Base-by-base conservation (phyloP, 2,329 filamentous ascomycete genomes). In the Hypoxylon rubiginosum region DNA sequence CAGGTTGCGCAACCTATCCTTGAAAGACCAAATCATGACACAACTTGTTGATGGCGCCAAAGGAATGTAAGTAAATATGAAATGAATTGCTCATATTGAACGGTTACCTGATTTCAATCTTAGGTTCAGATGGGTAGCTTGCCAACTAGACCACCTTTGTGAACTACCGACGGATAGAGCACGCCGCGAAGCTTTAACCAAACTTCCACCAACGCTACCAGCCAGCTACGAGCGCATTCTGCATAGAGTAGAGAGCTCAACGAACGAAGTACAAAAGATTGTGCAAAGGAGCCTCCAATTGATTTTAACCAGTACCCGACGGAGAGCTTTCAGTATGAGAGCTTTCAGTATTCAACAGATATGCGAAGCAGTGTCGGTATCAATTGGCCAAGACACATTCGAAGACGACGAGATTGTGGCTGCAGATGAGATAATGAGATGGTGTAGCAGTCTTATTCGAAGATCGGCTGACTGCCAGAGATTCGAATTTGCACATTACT, bases 61-160 rank as follows among this genome's bases (percentile, higher is more conserved):
- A 11, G 66, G 66, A 24, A 69, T 69, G 66, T 67, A 32, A 64
- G 66, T 67, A 26, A 5, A 32, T 32, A 32, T 11, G 8, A 32
- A 32, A 32, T 32, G 30, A 32, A 32, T 5, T 32, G 2, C 8
- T 2, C 1, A 32, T 32, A 7, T 32, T 32, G 30, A 32, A 19
- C n/a, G 6, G n/a, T n/a, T n/a, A 51, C 7, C 32, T 51, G 52
- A 49, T 34, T 26, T 61, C 32, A 58, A n/a, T 36, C 11, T 50
- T 36, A 66, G 66, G 62, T 66, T 68, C 49, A 43, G 66, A 21
- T 68, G 66, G 66, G 66, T 66, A 7, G 43, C 62, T 45, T 68
- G 66, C 26, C 66, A 68, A 50, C 13, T 68, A 3, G 66, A 68
- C 48, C 49, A 66, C 50, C 45, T 68, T 26, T 53, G 58, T 17